A percentile compares a stretch with the other conserved stretches of the same genome.
These are phyloP conservation scores for Pharnaceum exiguum DNA, from an alignment of 148 eudicot species.

Conservation along the genomic window DNA sequence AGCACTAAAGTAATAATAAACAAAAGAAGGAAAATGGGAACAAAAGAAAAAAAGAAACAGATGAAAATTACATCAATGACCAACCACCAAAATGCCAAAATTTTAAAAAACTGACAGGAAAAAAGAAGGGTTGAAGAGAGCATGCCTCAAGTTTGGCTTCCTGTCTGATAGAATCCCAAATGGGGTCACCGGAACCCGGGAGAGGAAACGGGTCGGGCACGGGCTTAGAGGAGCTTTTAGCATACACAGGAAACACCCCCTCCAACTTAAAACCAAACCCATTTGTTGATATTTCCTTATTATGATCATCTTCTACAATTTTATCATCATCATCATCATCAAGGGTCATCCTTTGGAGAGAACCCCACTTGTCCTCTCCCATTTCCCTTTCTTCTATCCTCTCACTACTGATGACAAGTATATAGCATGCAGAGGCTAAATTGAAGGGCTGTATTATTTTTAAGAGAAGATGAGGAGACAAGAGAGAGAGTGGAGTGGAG, in stretches of 20 bases:
- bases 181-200: constrained; percentile 28
- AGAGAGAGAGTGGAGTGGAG: too few species aligned
- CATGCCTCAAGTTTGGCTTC: constrained; percentile 58
- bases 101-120: not conserved
- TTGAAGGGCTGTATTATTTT: too few species aligned
- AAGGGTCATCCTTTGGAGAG: not conserved
- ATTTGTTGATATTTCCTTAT: too few species aligned
- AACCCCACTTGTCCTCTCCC: not conserved
- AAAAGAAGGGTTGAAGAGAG: not conserved
- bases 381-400: not conserved
- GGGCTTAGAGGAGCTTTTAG: constrained; percentile 29
- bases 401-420: too few species aligned
- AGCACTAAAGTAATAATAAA: too few species aligned
- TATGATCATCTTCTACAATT: not conserved
- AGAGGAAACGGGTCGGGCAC: constrained; percentile 10
- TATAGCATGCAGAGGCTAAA: too few species aligned
- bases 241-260: constrained; percentile 54
- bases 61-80: too few species aligned
- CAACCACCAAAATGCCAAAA: too few species aligned
- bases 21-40: too few species aligned
- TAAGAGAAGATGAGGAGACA: not conserved
- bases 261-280: constrained; percentile 26
- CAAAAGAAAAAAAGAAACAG: too few species aligned
- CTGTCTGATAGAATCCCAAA: constrained; percentile 46
- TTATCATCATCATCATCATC: not conserved